Base-by-base conservation (phyloP, 345 rosid genomes). In the Melaleuca alternifolia region DNA sequence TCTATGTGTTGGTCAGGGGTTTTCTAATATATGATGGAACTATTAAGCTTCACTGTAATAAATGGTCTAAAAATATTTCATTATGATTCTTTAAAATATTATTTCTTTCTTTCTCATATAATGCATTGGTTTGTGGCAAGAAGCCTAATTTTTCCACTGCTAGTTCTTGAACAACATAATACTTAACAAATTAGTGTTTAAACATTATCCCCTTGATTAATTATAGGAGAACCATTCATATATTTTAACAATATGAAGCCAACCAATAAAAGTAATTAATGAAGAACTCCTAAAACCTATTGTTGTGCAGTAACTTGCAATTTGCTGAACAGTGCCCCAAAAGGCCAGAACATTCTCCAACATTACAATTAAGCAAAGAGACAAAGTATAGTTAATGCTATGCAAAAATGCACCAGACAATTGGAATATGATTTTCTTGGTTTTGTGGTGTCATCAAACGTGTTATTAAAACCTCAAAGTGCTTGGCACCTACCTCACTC, bases 401-500 rank as follows among this genome's bases (percentile, higher is more conserved):
- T 37, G 24, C 81, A 71, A 18, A 71, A 71, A 37, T 56, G 28
- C n/a, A 24, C n/a, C 10, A 71, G 81, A 71, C 7, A 71, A 71
- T 18, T 33, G 41, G 24, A 13, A 37, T 71, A 37, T 1, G 14
- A 13, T 71, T 75, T 15, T 52, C 48, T 11, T 18, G 8, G 61
- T n/a, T 50, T 53, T 52, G 81, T 56, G 83, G 16, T 52, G 33
- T 41, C 54, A 41, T 24, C 3, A 28, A 28, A 81, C 48, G 7
- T 41, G 53, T 53, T 84, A 88, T 16, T 83, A 51, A 28, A 83
- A 62, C 37, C 33, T 26, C 30, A 50, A 50, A 50, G 54, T 82
- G 84, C 84, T 82, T 41, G 48, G 33, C 81, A 71, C 89, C 53
- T 84, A 96, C 99, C 99, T 98, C 99, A 87, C 97, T 95, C 85